phyloP scores from a whole-genome alignment of 148 eudicot genomes.

The Heliosperma pusillum region DNA sequence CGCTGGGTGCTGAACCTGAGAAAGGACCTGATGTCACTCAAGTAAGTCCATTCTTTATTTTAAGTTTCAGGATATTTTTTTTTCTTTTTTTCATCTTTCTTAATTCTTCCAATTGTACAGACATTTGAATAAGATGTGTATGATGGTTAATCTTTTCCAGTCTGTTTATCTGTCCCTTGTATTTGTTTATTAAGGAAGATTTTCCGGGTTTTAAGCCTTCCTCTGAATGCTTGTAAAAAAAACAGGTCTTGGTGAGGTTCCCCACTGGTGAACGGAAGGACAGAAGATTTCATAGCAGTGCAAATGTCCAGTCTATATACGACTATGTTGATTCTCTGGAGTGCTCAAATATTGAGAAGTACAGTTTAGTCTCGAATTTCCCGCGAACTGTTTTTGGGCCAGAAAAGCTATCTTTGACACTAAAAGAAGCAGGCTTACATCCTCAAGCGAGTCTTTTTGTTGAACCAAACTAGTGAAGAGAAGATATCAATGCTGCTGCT shows the following conservation, averaged over 20 bases:
- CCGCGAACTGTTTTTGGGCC: constrained; percentile 79
- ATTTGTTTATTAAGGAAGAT: background rate
- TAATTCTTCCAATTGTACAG: background rate
- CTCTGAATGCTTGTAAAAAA: constrained; percentile 5
- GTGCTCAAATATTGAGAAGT: constrained; percentile 59
- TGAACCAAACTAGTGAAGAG: constrained; percentile 53
- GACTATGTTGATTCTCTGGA: constrained; percentile 94
- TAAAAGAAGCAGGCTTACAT: constrained; percentile 90
- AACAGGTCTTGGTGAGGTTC: constrained; percentile 86
- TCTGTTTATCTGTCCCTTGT: too few relatives aligned
- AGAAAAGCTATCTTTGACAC: constrained; percentile 59
- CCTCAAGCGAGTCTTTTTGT: constrained; percentile 97
- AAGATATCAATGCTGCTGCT: constrained; percentile 7
- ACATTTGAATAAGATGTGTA: too few relatives aligned
- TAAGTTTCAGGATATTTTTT: background rate
- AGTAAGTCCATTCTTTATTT: constrained; percentile 39
- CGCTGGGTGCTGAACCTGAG: constrained; percentile 87
- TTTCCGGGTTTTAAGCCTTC: background rate
- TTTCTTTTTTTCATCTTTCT: background rate
- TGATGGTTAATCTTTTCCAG: background rate
- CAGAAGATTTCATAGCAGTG: constrained; percentile 64
- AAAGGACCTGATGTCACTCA: constrained; percentile 93
- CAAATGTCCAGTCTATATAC: constrained; percentile 71
- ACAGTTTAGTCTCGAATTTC: constrained; percentile 84
- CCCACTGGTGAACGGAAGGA: constrained; percentile 85